Conservation (phyloP, 306 rosid genomes). For the Calophaca sinica region DNA sequence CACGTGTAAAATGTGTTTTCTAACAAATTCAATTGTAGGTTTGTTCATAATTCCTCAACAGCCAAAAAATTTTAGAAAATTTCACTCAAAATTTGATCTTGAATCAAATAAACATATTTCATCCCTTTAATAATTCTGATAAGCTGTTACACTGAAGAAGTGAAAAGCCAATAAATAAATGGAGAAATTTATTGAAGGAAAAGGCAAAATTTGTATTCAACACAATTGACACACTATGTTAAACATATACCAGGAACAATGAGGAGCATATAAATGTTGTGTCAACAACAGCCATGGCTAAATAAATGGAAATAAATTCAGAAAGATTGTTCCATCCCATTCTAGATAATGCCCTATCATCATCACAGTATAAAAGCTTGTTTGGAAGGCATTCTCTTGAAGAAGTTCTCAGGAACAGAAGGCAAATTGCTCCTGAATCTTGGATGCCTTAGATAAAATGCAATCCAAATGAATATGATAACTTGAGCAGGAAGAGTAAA, state of each 20-base stretch:
- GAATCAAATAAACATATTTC: conserved; percentile 15
- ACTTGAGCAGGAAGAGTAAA: conserved; percentile 22
- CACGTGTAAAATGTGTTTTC: too few species aligned
- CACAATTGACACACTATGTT: too few species aligned
- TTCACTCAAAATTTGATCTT: conserved; percentile 7
- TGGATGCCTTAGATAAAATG: conserved; percentile 53
- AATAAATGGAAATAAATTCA: neutral
- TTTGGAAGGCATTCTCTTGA: conserved; percentile 52
- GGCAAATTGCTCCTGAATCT: conserved; percentile 40
- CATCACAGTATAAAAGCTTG: conserved; percentile 42
- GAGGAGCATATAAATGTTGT: too few species aligned
- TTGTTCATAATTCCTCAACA: conserved; percentile 1
- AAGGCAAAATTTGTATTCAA: too few species aligned
- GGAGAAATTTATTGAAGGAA: neutral
- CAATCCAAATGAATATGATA: conserved; percentile 28
- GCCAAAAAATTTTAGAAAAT: neutral
- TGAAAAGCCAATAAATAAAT: too few species aligned
- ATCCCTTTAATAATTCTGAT: neutral
- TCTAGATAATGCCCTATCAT: neutral
- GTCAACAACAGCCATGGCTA: neutral
- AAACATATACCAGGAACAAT: too few species aligned
- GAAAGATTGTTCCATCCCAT: neutral
- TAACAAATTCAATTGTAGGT: neutral
- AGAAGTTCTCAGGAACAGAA: conserved; percentile 41
- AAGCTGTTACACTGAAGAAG: neutral